Conservation (phyloP, 1,284 basidiomycete genomes). For the Puccinia novopanici region DNA sequence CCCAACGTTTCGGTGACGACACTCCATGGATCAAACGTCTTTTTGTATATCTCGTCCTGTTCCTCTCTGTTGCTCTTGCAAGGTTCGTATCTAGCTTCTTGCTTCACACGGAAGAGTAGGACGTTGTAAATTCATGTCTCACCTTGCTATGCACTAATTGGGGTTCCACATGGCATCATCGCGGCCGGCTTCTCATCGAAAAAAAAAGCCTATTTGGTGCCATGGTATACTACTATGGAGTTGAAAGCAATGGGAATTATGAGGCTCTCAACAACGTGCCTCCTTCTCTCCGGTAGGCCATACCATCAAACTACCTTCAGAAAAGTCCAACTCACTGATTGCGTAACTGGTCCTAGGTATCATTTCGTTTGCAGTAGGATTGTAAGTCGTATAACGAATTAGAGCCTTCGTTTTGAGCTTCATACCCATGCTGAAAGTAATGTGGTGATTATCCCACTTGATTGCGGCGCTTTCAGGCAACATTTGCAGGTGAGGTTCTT, state of each 20-base stretch:
- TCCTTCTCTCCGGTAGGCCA: neutral
- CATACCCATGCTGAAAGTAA: neutral
- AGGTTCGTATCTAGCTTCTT: neutral
- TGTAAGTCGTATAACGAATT: neutral
- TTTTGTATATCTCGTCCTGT: conserved; percentile 25
- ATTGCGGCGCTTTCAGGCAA: neutral
- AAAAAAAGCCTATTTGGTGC: neutral
- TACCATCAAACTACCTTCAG: neutral
- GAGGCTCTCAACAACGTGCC: neutral
- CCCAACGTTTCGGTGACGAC: conserved; percentile 23
- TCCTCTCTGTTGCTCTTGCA: neutral
- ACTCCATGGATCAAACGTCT: neutral
- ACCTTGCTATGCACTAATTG: neutral
- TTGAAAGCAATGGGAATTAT: conserved; percentile 22
- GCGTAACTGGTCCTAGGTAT: neutral
- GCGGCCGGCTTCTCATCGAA: neutral
- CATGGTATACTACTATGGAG: conserved; percentile 15
- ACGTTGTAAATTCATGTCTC: neutral
- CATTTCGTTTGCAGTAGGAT: conserved; percentile 4
- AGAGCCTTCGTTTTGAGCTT: neutral
- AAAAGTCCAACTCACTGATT: neutral
- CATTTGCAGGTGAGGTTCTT: conserved; percentile 4
- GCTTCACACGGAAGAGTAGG: neutral
- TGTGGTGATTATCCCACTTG: neutral
- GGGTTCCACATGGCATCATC: neutral